These are phyloP conservation scores for Carex littledalei DNA, from an alignment of 176 grass and related monocot species.

Conservation along the genomic window DNA sequence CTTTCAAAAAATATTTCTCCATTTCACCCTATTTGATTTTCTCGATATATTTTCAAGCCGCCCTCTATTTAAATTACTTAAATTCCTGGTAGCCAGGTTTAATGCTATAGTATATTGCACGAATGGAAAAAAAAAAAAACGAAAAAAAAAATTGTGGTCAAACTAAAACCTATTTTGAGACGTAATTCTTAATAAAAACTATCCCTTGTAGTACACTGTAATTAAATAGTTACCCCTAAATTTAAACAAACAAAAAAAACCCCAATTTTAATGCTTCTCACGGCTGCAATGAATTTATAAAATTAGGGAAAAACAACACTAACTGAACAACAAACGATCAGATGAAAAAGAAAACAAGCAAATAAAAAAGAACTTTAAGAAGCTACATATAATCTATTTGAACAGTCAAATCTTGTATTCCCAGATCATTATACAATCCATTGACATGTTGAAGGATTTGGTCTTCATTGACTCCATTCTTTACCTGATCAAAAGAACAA, in stretches of 20 bases:
- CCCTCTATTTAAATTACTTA: neutral
- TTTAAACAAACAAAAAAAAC: neutral
- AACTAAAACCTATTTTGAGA: neutral
- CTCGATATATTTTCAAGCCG: neutral
- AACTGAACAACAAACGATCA: neutral
- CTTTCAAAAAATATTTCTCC: neutral
- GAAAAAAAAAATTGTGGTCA: too few relatives aligned
- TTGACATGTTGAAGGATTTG: slow-evolving; percentile 50
- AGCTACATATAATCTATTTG: slow-evolving; percentile 49
- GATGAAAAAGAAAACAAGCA: neutral
- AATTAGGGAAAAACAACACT: neutral
- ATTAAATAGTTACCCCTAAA: neutral
- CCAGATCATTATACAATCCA: slow-evolving; percentile 77
- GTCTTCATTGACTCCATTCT: slow-evolving; percentile 38
- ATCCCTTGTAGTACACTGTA: neutral
- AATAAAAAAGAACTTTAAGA: too few relatives aligned
- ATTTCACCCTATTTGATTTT: neutral
- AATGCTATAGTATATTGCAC: neutral
- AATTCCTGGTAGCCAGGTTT: neutral
- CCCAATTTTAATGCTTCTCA: neutral
- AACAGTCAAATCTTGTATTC: slow-evolving; percentile 70
- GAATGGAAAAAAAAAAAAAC: neutral
- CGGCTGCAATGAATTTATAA: neutral
- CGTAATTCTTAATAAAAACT: neutral
- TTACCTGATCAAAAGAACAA: slow-evolving; percentile 41